Evolutionary conservation across 1,139 yeast genomes (phyloP).

Genomic region (Trichomonascaceae sp.): DNA sequence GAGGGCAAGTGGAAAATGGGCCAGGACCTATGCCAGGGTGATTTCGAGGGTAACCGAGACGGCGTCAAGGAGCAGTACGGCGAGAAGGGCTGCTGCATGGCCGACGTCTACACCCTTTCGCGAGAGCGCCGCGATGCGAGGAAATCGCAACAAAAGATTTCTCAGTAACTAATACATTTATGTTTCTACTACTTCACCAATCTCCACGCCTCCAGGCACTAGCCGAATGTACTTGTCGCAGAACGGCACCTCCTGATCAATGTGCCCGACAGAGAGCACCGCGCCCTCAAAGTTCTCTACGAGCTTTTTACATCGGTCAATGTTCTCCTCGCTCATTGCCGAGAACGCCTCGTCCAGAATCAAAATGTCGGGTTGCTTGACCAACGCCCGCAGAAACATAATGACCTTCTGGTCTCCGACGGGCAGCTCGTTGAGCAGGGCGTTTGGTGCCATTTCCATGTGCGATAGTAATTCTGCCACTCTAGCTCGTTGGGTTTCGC

Average conservation of each 20-base stretch:
- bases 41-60: slow-evolving; percentile 40
- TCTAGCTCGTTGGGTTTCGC: slow-evolving; percentile 24
- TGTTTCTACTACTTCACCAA: slow-evolving; percentile 3
- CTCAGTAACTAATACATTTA: neutral
- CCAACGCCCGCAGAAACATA: slow-evolving; percentile 59
- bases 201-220: slow-evolving; percentile 3
- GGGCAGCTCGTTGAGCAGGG: slow-evolving; percentile 38
- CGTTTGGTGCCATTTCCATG: slow-evolving; percentile 26
- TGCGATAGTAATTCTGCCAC: slow-evolving; percentile 21
- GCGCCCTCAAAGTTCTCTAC: slow-evolving; percentile 54
- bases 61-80: slow-evolving; percentile 25
- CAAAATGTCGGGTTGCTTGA: slow-evolving; percentile 62
- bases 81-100: slow-evolving; percentile 4
- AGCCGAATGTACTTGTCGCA: slow-evolving; percentile 39
- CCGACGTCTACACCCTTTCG: neutral
- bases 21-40: slow-evolving; percentile 35
- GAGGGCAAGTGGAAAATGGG: slow-evolving; percentile 52
- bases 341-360: slow-evolving; percentile 90
- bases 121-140: neutral
- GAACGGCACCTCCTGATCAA: slow-evolving; percentile 45
- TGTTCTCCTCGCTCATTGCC: slow-evolving; percentile 64
- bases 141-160: neutral
- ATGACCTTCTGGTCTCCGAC: slow-evolving; percentile 71
- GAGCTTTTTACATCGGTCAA: slow-evolving; percentile 53
- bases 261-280: slow-evolving; percentile 67